Percentiles rank a stretch among this genome's conserved stretches.
phyloP scores from a whole-genome alignment of 441 rosid genomes.

The Metrosideros polymorpha region DNA sequence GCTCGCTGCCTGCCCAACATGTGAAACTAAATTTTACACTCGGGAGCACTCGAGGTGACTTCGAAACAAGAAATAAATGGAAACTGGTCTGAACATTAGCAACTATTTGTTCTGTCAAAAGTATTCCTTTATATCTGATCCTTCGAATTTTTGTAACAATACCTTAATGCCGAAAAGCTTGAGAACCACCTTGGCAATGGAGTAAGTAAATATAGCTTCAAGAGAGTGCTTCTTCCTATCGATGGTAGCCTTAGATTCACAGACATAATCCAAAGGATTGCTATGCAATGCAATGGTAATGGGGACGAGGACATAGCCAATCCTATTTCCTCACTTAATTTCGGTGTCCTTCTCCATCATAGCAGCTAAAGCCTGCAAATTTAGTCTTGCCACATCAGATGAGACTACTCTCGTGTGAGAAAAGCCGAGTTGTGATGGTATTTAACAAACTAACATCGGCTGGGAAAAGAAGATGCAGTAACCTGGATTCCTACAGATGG shows the following conservation, averaged over 20 bases:
- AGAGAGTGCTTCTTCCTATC: conserved; percentile 32
- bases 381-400: not conserved
- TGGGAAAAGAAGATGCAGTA: not conserved
- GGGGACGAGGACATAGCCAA: conserved; percentile 24
- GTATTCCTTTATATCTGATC: not conserved
- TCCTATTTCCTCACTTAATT: conserved; percentile 29
- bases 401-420: not conserved
- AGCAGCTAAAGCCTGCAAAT: conserved; percentile 22
- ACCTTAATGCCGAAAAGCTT: conserved; percentile 30
- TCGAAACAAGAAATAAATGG: not conserved
- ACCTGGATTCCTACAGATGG: conserved; percentile 33
- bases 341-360: conserved; percentile 24
- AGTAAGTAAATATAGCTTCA: conserved; percentile 24
- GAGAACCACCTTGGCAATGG: conserved; percentile 16
- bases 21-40: not conserved
- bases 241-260: conserved; percentile 19
- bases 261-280: conserved; percentile 28
- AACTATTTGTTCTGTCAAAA: not conserved
- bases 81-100: not conserved
- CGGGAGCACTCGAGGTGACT: not conserved
- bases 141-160: not conserved
- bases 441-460: not conserved
- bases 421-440: not conserved
- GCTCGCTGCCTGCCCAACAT: not conserved
- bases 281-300: conserved; percentile 13